phyloP scores from a whole-genome alignment of 768 basidiomycete genomes.

The Hebeloma cylindrosporum region DNA sequence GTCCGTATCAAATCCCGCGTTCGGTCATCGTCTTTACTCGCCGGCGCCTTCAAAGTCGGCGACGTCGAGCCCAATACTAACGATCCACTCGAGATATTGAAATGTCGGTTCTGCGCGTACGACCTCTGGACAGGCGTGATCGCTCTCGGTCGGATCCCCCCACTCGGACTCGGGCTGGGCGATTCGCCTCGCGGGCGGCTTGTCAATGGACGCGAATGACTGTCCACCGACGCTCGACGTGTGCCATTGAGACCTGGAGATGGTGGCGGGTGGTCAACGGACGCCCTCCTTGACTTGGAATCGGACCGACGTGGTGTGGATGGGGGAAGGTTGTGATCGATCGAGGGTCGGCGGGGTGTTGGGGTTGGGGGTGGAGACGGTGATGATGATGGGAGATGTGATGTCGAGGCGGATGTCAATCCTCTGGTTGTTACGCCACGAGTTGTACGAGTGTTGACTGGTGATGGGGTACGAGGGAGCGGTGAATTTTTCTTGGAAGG shows the following conservation, averaged over 20 bases:
- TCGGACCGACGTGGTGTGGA: too few relatives aligned
- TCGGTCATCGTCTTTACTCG: neutral
- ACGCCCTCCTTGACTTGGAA: neutral
- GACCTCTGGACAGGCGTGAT: constrained; percentile 48
- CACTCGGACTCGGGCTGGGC: constrained; percentile 38
- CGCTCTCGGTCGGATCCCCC: constrained; percentile 45
- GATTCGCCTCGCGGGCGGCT: constrained; percentile 8
- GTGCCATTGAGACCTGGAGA: too few relatives aligned
- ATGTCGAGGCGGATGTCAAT: constrained; percentile 17
- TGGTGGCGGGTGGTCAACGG: too few relatives aligned
- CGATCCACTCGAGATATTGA: constrained; percentile 61
- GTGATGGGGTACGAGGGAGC: neutral
- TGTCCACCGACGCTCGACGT: too few relatives aligned
- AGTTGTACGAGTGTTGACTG: constrained; percentile 8
- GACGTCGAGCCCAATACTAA: constrained; percentile 32
- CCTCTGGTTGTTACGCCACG: constrained; percentile 7
- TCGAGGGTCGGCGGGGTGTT: constrained; percentile 12
- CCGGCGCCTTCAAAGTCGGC: neutral
- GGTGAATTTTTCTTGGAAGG: constrained; percentile 2
- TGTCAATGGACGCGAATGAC: neutral
- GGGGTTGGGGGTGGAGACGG: constrained; percentile 16
- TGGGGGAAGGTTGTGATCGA: too few relatives aligned
- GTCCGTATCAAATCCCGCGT: constrained; percentile 61
- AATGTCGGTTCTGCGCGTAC: constrained; percentile 54
- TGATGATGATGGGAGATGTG: constrained; percentile 17